Percentiles rank a stretch among this genome's conserved stretches.
These are phyloP conservation scores for Ascochyta viciae-villosae DNA, from an alignment of 2,329 filamentous ascomycete species.

Conservation along the genomic window DNA sequence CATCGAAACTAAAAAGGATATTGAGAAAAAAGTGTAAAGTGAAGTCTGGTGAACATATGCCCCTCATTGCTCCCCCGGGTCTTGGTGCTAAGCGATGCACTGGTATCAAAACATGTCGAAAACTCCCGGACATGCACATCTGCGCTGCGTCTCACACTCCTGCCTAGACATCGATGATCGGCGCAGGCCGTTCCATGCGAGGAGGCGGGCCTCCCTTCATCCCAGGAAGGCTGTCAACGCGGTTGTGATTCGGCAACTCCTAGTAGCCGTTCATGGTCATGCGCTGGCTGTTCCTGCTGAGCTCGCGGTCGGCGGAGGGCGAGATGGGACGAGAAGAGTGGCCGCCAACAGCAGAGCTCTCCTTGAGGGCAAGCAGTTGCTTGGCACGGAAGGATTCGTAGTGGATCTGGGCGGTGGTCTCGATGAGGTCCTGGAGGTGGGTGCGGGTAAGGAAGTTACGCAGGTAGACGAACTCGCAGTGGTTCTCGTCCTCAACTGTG, in stretches of 20 bases:
- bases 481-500: slow-evolving; percentile 91
- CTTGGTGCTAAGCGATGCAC: slow-evolving; percentile 46
- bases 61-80: slow-evolving; percentile 23
- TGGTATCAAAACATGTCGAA: slow-evolving; percentile 47
- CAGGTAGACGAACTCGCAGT: slow-evolving; percentile 99
- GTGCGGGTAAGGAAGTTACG: slow-evolving; percentile 98
- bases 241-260: slow-evolving; percentile 42
- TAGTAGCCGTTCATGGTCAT: slow-evolving; percentile 99
- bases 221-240: slow-evolving; percentile 39
- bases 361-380: slow-evolving; percentile 96
- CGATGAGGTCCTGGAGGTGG: slow-evolving; percentile 97
- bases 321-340: slow-evolving; percentile 91
- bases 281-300: slow-evolving; percentile 96
- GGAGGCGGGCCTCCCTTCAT: slow-evolving; percentile 30
- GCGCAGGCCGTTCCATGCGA: slow-evolving; percentile 32
- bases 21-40: slow-evolving; percentile 37
- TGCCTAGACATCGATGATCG: slow-evolving; percentile 36
- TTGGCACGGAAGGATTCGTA: slow-evolving; percentile 99
- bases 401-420: slow-evolving; percentile 99
- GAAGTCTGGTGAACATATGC: slow-evolving; percentile 38
- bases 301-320: slow-evolving; percentile 89
- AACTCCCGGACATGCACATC: slow-evolving; percentile 20
- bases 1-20: slow-evolving; percentile 47
- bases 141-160: neutral
- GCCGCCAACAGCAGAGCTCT: slow-evolving; percentile 85